A percentile compares a stretch with the other conserved stretches of the same genome.
These are phyloP conservation scores for Rhynchospora pubera DNA, from an alignment of 176 grass and related monocot genomes.

Conservation along the genomic window DNA sequence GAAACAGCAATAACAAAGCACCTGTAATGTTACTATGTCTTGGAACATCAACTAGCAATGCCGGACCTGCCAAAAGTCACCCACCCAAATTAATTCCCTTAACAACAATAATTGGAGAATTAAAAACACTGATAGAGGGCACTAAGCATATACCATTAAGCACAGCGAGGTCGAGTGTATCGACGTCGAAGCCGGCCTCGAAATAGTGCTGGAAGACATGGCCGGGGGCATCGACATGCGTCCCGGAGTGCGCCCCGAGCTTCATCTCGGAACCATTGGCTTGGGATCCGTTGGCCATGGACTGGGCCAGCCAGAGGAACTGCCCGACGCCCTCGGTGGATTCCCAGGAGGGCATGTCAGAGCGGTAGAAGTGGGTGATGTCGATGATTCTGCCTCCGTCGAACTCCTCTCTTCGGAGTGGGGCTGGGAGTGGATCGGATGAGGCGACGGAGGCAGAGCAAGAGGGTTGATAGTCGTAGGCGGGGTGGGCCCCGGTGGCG, in stretches of 20 bases:
- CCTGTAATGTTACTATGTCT: conserved; percentile 75
- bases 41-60: conserved; percentile 68
- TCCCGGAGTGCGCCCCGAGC: conserved; percentile 46
- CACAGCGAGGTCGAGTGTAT: conserved; percentile 51
- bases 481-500: conserved; percentile 17
- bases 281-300: conserved; percentile 53
- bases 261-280: conserved; percentile 56
- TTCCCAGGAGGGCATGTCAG: conserved; percentile 55
- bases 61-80: conserved; percentile 42
- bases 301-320: conserved; percentile 40
- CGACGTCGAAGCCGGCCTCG: conserved; percentile 57
- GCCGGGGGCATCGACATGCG: conserved; percentile 57
- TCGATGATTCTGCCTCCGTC: conserved; percentile 50
- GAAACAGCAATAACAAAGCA: background rate
- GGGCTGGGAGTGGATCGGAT: conserved; percentile 2
- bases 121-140: background rate
- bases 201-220: conserved; percentile 69
- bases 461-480: conserved; percentile 8
- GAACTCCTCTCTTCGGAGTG: conserved; percentile 39
- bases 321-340: conserved; percentile 40
- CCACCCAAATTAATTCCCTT: background rate
- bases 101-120: background rate
- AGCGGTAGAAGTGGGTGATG: conserved; percentile 55
- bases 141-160: conserved; percentile 41
- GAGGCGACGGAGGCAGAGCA: background rate